phyloP scores from a whole-genome alignment of 495 filamentous ascomycete species.

The Hypoxylon rickii region DNA sequence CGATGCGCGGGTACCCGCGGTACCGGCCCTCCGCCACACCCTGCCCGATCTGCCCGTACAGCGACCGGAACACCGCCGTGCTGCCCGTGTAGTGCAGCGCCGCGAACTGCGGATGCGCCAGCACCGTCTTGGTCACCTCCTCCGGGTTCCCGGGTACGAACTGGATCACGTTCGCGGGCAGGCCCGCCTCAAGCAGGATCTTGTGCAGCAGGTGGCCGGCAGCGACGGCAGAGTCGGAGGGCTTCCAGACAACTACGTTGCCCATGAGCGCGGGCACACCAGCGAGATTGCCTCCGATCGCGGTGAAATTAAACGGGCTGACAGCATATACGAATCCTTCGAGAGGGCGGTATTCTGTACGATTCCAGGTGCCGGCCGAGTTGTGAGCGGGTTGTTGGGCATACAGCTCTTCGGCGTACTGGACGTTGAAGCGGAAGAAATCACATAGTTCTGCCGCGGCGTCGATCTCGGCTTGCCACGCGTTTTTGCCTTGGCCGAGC shows the following conservation, averaged over 20 bases:
- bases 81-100: slow-evolving; percentile 82
- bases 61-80: slow-evolving; percentile 76
- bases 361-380: slow-evolving; percentile 78
- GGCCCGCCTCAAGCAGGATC: slow-evolving; percentile 84
- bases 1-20: slow-evolving; percentile 76
- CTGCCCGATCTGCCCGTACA: slow-evolving; percentile 72
- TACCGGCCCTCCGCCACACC: slow-evolving; percentile 72
- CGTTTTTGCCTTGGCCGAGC: slow-evolving; percentile 93
- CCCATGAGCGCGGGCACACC: slow-evolving; percentile 76
- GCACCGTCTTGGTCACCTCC: slow-evolving; percentile 68
- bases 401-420: slow-evolving; percentile 86
- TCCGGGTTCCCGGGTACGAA: slow-evolving; percentile 80
- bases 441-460: slow-evolving; percentile 89
- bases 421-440: slow-evolving; percentile 88
- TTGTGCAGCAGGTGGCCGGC: slow-evolving; percentile 77
- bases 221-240: slow-evolving; percentile 75
- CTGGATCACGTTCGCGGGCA: slow-evolving; percentile 80
- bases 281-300: slow-evolving; percentile 78
- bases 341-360: slow-evolving; percentile 79
- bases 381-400: slow-evolving; percentile 81
- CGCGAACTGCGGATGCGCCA: slow-evolving; percentile 72
- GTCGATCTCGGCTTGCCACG: slow-evolving; percentile 96
- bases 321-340: slow-evolving; percentile 89
- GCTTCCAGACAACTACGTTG: slow-evolving; percentile 91
- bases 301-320: slow-evolving; percentile 90